Conservation (phyloP, 2,329 filamentous ascomycete genomes). For the Nemania sp. region DNA sequence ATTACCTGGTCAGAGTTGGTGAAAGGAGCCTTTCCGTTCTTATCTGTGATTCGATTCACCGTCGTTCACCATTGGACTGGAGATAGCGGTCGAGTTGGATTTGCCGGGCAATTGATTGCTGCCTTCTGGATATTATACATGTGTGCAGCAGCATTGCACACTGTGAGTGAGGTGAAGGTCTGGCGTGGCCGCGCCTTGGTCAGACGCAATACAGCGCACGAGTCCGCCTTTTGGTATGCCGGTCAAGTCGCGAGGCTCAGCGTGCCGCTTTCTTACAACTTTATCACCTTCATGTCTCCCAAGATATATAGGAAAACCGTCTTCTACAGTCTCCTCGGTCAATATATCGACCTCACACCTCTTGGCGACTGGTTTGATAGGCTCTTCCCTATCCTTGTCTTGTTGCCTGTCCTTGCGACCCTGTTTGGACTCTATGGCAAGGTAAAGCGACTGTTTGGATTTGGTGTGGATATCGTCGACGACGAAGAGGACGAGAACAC, state of each 20-base stretch:
- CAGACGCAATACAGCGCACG: slow-evolving; percentile 85
- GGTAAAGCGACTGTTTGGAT: slow-evolving; percentile 76
- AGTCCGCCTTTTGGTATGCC: slow-evolving; percentile 95
- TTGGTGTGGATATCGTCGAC: slow-evolving; percentile 76
- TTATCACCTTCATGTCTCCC: slow-evolving; percentile 82
- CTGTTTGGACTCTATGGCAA: slow-evolving; percentile 88
- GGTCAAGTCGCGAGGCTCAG: slow-evolving; percentile 90
- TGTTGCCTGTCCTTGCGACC: slow-evolving; percentile 83
- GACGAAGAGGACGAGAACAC: slow-evolving; percentile 70
- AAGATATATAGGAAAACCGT: slow-evolving; percentile 75
- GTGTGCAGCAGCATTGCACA: slow-evolving; percentile 85
- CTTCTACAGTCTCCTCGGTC: slow-evolving; percentile 86
- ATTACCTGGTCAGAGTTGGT: slow-evolving; percentile 95
- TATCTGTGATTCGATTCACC: slow-evolving; percentile 70
- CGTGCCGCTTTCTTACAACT: slow-evolving; percentile 94
- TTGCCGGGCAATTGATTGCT: slow-evolving; percentile 83
- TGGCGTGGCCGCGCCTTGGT: slow-evolving; percentile 95
- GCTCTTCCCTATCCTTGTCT: slow-evolving; percentile 85
- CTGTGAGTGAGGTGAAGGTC: slow-evolving; percentile 92
- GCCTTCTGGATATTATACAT: slow-evolving; percentile 94
- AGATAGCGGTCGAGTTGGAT: slow-evolving; percentile 75
- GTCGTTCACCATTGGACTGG: slow-evolving; percentile 77
- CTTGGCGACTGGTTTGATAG: slow-evolving; percentile 84
- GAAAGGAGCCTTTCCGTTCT: slow-evolving; percentile 75
- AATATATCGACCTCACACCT: slow-evolving; percentile 79